Evolutionary conservation across 305 asterid genomes (phyloP).

Genomic region (Ajuga reptans): DNA sequence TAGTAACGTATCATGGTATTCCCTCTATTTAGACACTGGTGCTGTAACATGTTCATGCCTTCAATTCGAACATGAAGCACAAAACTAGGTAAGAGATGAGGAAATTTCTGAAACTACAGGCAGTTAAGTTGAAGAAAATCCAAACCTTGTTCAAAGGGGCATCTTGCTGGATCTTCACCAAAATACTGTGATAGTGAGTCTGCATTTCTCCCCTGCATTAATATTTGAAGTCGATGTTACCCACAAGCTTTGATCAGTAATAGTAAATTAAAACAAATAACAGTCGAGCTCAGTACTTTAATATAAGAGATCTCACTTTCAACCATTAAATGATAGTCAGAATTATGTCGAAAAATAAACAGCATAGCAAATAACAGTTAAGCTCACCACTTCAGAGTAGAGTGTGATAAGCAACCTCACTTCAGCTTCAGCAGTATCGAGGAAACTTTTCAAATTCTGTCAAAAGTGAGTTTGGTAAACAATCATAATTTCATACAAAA

Average conservation of each 20-base stretch:
- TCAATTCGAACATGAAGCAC: background rate
- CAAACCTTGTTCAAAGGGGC: slow-evolving; percentile 96
- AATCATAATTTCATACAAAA: background rate
- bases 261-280: slow-evolving; percentile 4
- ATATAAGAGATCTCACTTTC: slow-evolving; percentile 52
- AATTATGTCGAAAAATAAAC: background rate
- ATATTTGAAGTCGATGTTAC: slow-evolving; percentile 21
- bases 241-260: slow-evolving; percentile 5
- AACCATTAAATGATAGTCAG: background rate
- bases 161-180: slow-evolving; percentile 98
- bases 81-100: background rate
- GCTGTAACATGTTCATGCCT: slow-evolving; percentile 7
- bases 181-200: slow-evolving; percentile 85
- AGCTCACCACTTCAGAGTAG: slow-evolving; percentile 91
- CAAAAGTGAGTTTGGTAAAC: slow-evolving; percentile 21
- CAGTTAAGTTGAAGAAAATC: background rate
- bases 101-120: slow-evolving; percentile 5
- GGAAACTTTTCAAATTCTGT: slow-evolving; percentile 81
- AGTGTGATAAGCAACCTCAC: slow-evolving; percentile 82
- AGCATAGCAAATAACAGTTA: background rate
- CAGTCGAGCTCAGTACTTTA: slow-evolving; percentile 57
- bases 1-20: background rate
- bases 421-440: slow-evolving; percentile 82
- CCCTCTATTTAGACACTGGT: background rate
- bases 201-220: slow-evolving; percentile 87